These are phyloP conservation scores for Inonotus obliquus DNA, from an alignment of 1,284 basidiomycete genomes.

Conservation along the genomic window DNA sequence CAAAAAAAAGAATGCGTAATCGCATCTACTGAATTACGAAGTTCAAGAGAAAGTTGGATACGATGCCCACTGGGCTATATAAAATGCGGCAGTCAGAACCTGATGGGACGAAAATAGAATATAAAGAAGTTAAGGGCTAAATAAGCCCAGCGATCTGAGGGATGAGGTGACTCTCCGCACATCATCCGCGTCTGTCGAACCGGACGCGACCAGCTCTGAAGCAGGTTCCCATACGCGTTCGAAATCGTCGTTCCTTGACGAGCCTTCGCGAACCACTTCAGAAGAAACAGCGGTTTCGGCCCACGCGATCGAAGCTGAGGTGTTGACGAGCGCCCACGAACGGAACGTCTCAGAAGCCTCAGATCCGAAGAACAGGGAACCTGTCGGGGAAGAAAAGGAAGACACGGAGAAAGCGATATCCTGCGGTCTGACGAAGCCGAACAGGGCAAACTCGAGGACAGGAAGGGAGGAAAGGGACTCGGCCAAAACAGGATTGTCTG, in stretches of 20 bases:
- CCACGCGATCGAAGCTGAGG: conserved; percentile 42
- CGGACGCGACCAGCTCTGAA: conserved; percentile 34
- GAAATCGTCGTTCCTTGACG: conserved; percentile 39
- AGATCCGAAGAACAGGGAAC: conserved; percentile 56
- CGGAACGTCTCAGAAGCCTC: conserved; percentile 42
- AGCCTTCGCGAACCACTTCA: conserved; percentile 44
- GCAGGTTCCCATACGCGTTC: conserved; percentile 47
- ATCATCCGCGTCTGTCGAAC: conserved; percentile 25
- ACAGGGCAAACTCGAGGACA: conserved; percentile 54
- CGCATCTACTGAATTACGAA: background rate
- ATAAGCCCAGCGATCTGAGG: conserved; percentile 12
- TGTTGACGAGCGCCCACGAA: conserved; percentile 47
- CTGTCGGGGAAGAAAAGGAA: conserved; percentile 47
- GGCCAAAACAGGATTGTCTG: conserved; percentile 35
- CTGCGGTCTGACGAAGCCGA: conserved; percentile 45
- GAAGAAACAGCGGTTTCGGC: conserved; percentile 46
- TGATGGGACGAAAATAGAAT: background rate
- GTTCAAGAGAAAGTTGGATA: background rate
- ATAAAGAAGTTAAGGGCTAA: conserved; percentile 7
- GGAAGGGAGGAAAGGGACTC: conserved; percentile 44
- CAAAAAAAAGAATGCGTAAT: background rate
- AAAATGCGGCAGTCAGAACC: background rate
- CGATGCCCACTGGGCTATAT: background rate
- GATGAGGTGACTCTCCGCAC: conserved; percentile 12
- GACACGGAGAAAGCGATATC: conserved; percentile 48